Evolutionary conservation across 352 stramenopile genomes (phyloP).

Genomic region (Pythium oligandrum): DNA sequence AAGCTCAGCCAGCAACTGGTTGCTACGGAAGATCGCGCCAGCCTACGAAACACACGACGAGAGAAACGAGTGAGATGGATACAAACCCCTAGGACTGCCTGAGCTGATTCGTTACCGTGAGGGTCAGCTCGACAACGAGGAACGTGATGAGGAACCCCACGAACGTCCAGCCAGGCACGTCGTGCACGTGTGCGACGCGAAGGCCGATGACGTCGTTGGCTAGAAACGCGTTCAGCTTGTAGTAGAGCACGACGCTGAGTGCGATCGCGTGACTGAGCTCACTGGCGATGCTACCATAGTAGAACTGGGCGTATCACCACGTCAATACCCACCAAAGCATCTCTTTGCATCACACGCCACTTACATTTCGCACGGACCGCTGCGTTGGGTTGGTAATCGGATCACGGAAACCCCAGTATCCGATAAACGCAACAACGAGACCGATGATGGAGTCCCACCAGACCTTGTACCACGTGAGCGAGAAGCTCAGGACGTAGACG

Average conservation of each 20-base stretch:
- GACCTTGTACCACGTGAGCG: slow-evolving; percentile 73
- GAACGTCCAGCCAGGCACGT: slow-evolving; percentile 34
- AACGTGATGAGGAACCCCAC: slow-evolving; percentile 67
- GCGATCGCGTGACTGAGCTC: slow-evolving; percentile 58
- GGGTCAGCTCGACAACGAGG: slow-evolving; percentile 40
- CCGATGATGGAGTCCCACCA: slow-evolving; percentile 78
- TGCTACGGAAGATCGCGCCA: slow-evolving; percentile 43
- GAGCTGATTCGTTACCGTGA: slow-evolving; percentile 38
- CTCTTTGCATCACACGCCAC: neutral
- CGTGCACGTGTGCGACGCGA: slow-evolving; percentile 10
- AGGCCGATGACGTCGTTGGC: slow-evolving; percentile 45
- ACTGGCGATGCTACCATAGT: slow-evolving; percentile 46
- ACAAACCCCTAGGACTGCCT: neutral
- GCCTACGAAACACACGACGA: slow-evolving; percentile 19
- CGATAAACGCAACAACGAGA: slow-evolving; percentile 34
- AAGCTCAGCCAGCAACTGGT: slow-evolving; percentile 68
- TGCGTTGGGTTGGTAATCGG: slow-evolving; percentile 27
- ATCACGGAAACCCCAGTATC: slow-evolving; percentile 51
- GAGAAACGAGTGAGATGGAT: slow-evolving; percentile 1
- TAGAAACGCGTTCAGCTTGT: slow-evolving; percentile 48
- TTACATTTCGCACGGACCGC: neutral
- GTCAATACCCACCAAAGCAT: neutral
- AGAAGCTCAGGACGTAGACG: slow-evolving; percentile 58
- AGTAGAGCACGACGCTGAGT: slow-evolving; percentile 48
- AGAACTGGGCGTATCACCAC: slow-evolving; percentile 30